These are phyloP conservation scores for Cyclocybe cylindracea DNA, from an alignment of 768 basidiomycete genomes.

Conservation along the genomic window DNA sequence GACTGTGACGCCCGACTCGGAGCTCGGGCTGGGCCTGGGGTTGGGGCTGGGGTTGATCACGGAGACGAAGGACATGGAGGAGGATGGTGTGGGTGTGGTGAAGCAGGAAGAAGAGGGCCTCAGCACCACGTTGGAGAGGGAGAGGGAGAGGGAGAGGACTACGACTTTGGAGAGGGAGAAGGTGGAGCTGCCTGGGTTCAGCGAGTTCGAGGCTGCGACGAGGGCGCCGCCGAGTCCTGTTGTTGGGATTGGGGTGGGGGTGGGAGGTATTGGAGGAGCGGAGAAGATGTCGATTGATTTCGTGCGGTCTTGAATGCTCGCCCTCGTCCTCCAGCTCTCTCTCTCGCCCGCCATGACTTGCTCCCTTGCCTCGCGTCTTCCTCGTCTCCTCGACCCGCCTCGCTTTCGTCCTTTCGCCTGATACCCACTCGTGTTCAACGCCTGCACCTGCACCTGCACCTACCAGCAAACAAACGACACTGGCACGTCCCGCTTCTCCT, in stretches of 20 bases:
- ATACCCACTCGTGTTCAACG: too few species aligned
- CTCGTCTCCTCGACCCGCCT: too few species aligned
- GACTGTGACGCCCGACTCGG: constrained; percentile 10
- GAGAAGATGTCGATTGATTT: constrained; percentile 24
- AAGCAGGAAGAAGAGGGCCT: constrained; percentile 13
- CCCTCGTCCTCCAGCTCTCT: background rate
- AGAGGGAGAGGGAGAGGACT: constrained; percentile 10
- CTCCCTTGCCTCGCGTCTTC: too few species aligned
- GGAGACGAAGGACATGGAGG: constrained; percentile 8
- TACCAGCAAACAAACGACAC: too few species aligned
- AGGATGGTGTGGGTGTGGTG: constrained; percentile 3
- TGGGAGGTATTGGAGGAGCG: background rate
- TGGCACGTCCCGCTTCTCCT: background rate
- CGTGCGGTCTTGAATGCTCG: constrained; percentile 9
- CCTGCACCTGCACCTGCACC: too few species aligned
- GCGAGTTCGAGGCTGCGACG: constrained; percentile 63
- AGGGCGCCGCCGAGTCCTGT: constrained; percentile 23
- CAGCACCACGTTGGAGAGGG: too few species aligned
- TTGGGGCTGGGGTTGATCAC: constrained; percentile 12
- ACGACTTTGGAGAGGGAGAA: background rate
- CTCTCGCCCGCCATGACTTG: background rate
- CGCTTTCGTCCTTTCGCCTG: too few species aligned
- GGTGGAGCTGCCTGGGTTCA: constrained; percentile 59
- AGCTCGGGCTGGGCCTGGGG: constrained; percentile 7
- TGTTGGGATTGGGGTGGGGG: constrained; percentile 9